A percentile compares a stretch with the other conserved stretches of the same genome.
Conservation (phyloP, 176 grass and related monocot genomes). For the Oryza longistaminata region DNA sequence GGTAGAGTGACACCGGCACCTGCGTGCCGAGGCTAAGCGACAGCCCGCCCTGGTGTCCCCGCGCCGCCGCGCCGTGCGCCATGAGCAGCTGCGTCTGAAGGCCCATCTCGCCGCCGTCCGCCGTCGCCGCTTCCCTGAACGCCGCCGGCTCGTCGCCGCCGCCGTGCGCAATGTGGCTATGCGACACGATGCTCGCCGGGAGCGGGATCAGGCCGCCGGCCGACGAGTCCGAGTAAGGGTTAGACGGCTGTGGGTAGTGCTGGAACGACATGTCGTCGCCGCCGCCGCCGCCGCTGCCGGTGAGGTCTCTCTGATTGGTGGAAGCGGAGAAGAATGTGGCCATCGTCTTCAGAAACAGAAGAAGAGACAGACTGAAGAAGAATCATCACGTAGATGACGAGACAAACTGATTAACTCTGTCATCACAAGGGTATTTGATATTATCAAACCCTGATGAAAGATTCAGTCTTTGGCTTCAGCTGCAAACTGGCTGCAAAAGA, state of each 20-base stretch:
- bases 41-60: conserved; percentile 59
- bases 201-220: conserved; percentile 54
- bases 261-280: conserved; percentile 53
- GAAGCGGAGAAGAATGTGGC: conserved; percentile 74
- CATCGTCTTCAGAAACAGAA: conserved; percentile 55
- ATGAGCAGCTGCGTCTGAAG: conserved; percentile 65
- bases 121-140: conserved; percentile 25
- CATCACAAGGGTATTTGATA: conserved; percentile 27
- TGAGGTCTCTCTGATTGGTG: conserved; percentile 55
- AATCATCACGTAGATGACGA: conserved; percentile 21
- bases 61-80: conserved; percentile 45
- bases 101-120: conserved; percentile 42
- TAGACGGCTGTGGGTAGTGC: conserved; percentile 41
- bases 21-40: conserved; percentile 81
- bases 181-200: conserved; percentile 54
- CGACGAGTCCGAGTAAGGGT: conserved; percentile 52
- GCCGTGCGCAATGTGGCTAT: conserved; percentile 29
- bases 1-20: conserved; percentile 72
- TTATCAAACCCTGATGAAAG: conserved; percentile 12
- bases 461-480: conserved; percentile 9
- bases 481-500: conserved; percentile 25
- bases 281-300: neutral
- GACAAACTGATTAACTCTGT: conserved; percentile 7
- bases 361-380: neutral
- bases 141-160: conserved; percentile 28